Conservation (phyloP, 1,139 yeast species). For the Lodderomyces orthopsilosis region DNA sequence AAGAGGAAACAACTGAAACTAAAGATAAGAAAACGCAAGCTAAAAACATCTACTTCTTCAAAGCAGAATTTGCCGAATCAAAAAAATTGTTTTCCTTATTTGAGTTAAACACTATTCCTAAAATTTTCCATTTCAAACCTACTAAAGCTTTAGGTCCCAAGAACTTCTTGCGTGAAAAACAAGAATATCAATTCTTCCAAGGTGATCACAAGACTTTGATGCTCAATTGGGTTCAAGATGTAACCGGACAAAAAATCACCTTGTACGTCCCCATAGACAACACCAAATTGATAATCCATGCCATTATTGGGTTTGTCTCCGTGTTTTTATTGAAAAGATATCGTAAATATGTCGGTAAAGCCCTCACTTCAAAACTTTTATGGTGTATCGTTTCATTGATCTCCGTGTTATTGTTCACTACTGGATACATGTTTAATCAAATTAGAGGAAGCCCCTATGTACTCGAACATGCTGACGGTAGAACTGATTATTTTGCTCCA, state of each 20-base stretch:
- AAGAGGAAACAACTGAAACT: conserved; percentile 20
- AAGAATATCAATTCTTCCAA: conserved; percentile 49
- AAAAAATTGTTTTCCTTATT: conserved; percentile 53
- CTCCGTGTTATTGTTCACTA: conserved; percentile 64
- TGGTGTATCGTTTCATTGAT: conserved; percentile 70
- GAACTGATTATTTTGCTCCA: conserved; percentile 56
- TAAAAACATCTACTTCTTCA: conserved; percentile 60
- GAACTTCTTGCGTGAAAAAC: conserved; percentile 34
- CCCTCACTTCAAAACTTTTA: conserved; percentile 32
- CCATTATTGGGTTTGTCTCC: conserved; percentile 35
- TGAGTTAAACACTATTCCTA: conserved; percentile 75
- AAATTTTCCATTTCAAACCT: conserved; percentile 64
- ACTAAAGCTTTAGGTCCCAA: conserved; percentile 32
- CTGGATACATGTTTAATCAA: conserved; percentile 92
- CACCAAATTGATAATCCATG: conserved; percentile 49
- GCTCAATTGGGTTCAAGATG: conserved; percentile 32
- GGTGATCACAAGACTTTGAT: conserved; percentile 52
- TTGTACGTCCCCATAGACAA: conserved; percentile 56
- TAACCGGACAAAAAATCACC: conserved; percentile 44
- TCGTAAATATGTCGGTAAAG: conserved; percentile 31
- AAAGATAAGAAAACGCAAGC: conserved; percentile 8
- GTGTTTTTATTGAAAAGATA: conserved; percentile 23
- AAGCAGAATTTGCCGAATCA: conserved; percentile 66
- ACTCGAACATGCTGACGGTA: conserved; percentile 55
- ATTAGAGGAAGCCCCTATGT: conserved; percentile 77